Evolutionary conservation across 2,329 filamentous ascomycete species (phyloP).

Genomic region (Clarireedia homoeocarpa): DNA sequence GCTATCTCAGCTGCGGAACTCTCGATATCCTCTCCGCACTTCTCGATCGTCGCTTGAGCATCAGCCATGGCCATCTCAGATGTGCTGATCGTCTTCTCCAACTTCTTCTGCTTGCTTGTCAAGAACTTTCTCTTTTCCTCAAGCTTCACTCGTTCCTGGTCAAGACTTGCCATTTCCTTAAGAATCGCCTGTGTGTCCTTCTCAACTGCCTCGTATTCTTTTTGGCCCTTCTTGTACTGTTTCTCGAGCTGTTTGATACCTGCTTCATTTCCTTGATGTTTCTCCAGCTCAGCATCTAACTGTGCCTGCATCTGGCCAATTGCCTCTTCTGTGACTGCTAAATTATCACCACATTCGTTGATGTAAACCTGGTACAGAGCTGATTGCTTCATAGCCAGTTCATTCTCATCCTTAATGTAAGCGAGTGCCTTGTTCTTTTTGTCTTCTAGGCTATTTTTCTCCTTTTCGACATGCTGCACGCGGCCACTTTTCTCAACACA

Average conservation of each 20-base stretch:
- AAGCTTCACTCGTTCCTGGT: conserved; percentile 94
- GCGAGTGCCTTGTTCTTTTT: conserved; percentile 93
- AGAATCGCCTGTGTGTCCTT: conserved; percentile 70
- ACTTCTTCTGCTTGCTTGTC: conserved; percentile 82
- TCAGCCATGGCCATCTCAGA: conserved; percentile 69
- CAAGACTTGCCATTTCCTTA: conserved; percentile 86
- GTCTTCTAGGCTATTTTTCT: conserved; percentile 85
- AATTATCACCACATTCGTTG: conserved; percentile 80
- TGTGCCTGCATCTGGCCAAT: conserved; percentile 85
- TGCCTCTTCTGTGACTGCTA: conserved; percentile 81
- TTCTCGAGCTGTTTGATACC: conserved; percentile 86
- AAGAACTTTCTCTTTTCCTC: conserved; percentile 97
- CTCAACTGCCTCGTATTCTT: conserved; percentile 75
- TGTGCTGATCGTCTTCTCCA: conserved; percentile 77
- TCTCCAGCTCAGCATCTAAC: conserved; percentile 80
- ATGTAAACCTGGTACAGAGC: conserved; percentile 89
- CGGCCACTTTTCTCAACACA: conserved; percentile 92
- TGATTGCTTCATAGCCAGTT: conserved; percentile 81
- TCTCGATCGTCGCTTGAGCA: conserved; percentile 68
- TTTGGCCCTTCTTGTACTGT: conserved; percentile 71
- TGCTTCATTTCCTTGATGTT: conserved; percentile 82
- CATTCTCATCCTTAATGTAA: conserved; percentile 88
- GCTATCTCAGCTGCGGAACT: conserved; percentile 67
- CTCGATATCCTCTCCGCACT: conserved; percentile 71
- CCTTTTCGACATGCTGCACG: conserved; percentile 96